phyloP scores from a whole-genome alignment of 176 grass and related monocot species.

The Bolboschoenus planiculmis region DNA sequence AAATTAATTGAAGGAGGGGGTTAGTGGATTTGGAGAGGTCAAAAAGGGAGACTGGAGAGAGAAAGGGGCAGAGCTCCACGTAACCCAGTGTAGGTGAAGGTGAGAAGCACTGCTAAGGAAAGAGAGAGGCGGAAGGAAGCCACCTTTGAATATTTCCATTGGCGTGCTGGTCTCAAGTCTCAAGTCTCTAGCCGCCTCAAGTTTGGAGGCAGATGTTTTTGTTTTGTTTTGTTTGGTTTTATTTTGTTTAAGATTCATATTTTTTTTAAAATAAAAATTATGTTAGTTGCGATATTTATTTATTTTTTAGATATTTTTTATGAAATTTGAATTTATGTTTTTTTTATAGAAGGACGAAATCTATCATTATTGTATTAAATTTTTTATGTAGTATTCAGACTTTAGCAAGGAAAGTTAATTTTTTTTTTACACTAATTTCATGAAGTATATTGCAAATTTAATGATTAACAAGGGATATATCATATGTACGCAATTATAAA shows the following conservation, averaged over 20 bases:
- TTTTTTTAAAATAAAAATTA: no score
- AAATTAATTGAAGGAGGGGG: background rate
- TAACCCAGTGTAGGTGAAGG: background rate
- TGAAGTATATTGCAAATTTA: background rate
- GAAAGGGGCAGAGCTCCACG: background rate
- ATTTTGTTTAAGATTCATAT: no score
- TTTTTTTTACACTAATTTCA: background rate
- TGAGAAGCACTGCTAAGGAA: background rate
- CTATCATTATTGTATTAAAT: no score
- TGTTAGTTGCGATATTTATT: no score
- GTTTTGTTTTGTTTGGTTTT: no score
- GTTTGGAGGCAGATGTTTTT: no score
- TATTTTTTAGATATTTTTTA: no score
- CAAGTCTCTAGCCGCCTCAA: background rate
- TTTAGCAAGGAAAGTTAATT: background rate
- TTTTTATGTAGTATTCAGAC: background rate
- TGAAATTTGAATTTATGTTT: no score
- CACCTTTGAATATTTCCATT: background rate
- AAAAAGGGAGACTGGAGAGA: background rate
- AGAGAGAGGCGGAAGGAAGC: background rate
- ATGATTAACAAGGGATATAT: background rate
- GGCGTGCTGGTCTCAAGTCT: background rate
- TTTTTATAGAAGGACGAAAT: no score
- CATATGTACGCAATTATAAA: no score
- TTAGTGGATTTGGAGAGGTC: background rate